phyloP scores from a whole-genome alignment of 2,329 filamentous ascomycete species.

The Botryotinia calthae region DNA sequence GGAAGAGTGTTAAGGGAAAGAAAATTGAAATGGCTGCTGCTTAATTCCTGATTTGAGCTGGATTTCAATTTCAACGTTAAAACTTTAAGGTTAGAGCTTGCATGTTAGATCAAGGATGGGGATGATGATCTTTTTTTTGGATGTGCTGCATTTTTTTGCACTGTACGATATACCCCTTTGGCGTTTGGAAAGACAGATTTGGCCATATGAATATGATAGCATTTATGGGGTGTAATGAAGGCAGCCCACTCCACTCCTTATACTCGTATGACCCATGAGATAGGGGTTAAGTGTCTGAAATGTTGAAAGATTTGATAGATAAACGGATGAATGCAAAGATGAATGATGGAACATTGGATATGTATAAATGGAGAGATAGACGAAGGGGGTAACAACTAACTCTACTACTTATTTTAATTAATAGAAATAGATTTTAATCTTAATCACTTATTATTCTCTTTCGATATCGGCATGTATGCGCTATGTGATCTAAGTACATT shows the following conservation, averaged over 20 bases:
- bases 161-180: slow-evolving; percentile 7
- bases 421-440: not conserved
- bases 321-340: not conserved
- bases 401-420: not conserved
- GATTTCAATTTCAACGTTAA: not conserved
- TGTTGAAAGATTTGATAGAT: not conserved
- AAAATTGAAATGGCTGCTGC: slow-evolving; percentile 37
- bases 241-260: not conserved
- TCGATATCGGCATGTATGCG: not conserved
- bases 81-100: not conserved
- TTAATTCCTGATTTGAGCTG: slow-evolving; percentile 10
- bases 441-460: not conserved
- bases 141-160: not conserved
- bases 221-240: not conserved
- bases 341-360: not conserved
- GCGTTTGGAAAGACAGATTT: not conserved
- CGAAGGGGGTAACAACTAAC: not conserved
- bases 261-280: not conserved
- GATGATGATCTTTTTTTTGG: not conserved
- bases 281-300: not conserved
- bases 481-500: no score
- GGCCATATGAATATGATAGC: no score
- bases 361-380: not conserved
- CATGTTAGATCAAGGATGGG: not conserved
- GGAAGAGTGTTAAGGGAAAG: slow-evolving; percentile 50